Evolutionary conservation across 345 rosid species (phyloP), one percentile per base, ranked within the genome.

Genomic region (Microthlaspi erraticum): DNA sequence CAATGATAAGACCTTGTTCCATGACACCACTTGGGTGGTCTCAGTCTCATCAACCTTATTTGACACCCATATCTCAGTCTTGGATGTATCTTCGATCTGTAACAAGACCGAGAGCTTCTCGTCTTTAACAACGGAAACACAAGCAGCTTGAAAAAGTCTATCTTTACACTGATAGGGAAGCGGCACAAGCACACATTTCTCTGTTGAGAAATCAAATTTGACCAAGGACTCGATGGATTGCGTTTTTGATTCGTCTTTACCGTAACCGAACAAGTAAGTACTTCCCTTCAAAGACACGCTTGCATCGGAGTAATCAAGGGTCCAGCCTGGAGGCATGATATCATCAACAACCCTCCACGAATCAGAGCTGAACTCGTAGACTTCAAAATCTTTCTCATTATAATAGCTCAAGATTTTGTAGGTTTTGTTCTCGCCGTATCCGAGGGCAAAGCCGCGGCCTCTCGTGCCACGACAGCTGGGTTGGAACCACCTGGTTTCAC

Each of bases 71-170:
- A 51, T 12, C 32, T 50, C 42, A 17, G 61, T 38, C 39, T 2
- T 70, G 37, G 29, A 39, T 6, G 46, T 5, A 8, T 0, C 0
- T 10, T 0, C 4, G 5, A 0, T 29, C 17, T 39, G 5, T n/a
- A 52, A 26, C 6, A 52, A n/a, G 50, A 39, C 12, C 0, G 37
- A 26, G 9, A 66, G 46, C 6, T 51, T 38, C 16, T 52, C 49
- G 14, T 66, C 60, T 14, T 19, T 66, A 29, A 45, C 31, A 62
- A 31, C 4, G n/a, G 55, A 26, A 6, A 51, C 1, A 26, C 34
- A 0, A 1, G 36, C 1, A 51, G 4, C 8, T 12, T 0, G 4
- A 5, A 10, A 26, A 26, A 0, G 0, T n/a, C n/a, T n/a, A n/a
- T n/a, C n/a, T 2, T 6, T 0, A 51, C 8, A 11, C 56, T 51